Evolutionary conservation across 495 filamentous ascomycete species (phyloP).

Genomic region (Aspergillus avenaceus): DNA sequence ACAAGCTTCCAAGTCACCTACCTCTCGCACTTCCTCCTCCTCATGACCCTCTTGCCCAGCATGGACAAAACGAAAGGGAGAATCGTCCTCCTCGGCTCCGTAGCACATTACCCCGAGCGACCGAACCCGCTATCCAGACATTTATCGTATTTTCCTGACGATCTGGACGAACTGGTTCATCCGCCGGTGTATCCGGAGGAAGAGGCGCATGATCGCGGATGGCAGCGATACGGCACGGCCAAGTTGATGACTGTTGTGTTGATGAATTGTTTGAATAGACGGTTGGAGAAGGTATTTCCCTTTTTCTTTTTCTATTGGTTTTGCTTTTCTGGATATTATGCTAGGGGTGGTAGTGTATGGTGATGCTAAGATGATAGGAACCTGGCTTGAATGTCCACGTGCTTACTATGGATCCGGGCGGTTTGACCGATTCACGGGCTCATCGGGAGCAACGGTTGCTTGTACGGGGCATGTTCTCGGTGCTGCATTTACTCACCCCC

Average conservation of each 20-base stretch:
- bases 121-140: slow-evolving; percentile 32
- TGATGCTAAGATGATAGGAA: no score
- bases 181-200: slow-evolving; percentile 12
- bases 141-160: slow-evolving; percentile 11
- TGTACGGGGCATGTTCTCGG: slow-evolving; percentile 5
- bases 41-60: slow-evolving; percentile 38
- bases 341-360: no score
- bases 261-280: slow-evolving; percentile 37
- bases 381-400: slow-evolving; percentile 15
- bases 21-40: slow-evolving; percentile 37
- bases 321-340: no score
- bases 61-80: slow-evolving; percentile 33
- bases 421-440: slow-evolving; percentile 16
- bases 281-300: slow-evolving; percentile 24
- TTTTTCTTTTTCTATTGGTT: no score
- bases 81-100: slow-evolving; percentile 38
- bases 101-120: slow-evolving; percentile 35
- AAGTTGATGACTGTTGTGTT: slow-evolving; percentile 43
- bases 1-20: slow-evolving; percentile 42
- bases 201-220: slow-evolving; percentile 36
- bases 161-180: slow-evolving; percentile 24
- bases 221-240: slow-evolving; percentile 39
- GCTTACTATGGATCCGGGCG: slow-evolving; percentile 24
- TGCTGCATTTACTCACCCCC: slow-evolving; percentile 18
- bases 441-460: slow-evolving; percentile 15